Evolutionary conservation across 345 rosid genomes (phyloP), one percentile per base, ranked within the genome.

Genomic region (Eucalyptus guilfoylei): DNA sequence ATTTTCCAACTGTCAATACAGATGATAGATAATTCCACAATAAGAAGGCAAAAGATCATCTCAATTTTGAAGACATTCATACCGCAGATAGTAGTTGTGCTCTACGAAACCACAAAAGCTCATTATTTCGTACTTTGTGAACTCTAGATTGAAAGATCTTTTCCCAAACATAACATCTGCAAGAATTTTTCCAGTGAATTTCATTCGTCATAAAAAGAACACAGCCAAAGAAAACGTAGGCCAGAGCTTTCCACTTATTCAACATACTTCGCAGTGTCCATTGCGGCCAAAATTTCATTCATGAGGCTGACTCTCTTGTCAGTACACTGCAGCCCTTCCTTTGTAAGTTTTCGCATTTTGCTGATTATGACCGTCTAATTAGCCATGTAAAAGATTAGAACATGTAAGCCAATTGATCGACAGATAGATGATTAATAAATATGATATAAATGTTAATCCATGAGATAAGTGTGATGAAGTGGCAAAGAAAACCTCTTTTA

Each of bases 91-190:
- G 91, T 62, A 96, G 89, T 86, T 96, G 96, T 69, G 98, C 98
- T 94, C 93, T 95, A 24, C 97, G 96, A 91, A 96, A 96, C 97
- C 99, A 95, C 89, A 95, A 96, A 87, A 97, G 94, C 89, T 97
- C 99, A 86, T 95, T 96, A 89, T 93, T 89, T 69, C 99, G 94
- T 49, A 96, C 93, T 45, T 89, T 93, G 90, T 94, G 94, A 90
- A 96, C 93, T 91, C 96, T 95, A 87, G 93, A 89, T 91, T 95
- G 98, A 91, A 96, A 96, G 92, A 98, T 97, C 91, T 91, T 93
- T 91, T 97, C 99, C 99, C 99, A 97, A 49, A 97, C 98, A 93
- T 96, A 97, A 89, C 98, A 96, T 92, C 99, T 97, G 92, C 87
- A 83, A 92, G 85, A 88, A 34, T 87, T 54, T 45, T 45, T 89